Base-by-base conservation (phyloP, 257 asterid species). In the Nicotiana sylvestris region DNA sequence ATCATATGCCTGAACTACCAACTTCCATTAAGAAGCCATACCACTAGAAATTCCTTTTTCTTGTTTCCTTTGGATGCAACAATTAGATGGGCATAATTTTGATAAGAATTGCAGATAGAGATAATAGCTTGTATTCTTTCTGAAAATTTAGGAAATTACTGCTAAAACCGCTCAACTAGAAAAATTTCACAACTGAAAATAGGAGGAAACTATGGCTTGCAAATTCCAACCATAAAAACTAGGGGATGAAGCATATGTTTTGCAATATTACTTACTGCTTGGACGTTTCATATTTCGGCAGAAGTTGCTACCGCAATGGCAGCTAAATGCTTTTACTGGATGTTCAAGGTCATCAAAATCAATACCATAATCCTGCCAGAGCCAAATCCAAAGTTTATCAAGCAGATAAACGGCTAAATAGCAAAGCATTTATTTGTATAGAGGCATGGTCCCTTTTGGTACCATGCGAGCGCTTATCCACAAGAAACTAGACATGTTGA, bases 311-410 rank as follows among this genome's bases (percentile, higher is more conserved):
- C 97, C 92, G 83, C 99, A 95, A 53, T 86, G 90, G 87, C 99
- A 95, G 76, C 67, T 46, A 68, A 95, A 95, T 16, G 97, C 94
- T 91, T 93, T 91, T 11, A 92, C 86, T 18, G 97, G 99, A 86
- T 91, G 93, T 58, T 90, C 98, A 33, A 88, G 87, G 86, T 95
- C 99, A 62, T 95, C 99, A 91, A 95, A 93, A 80, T 95, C 99
- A 78, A 93, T 91, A 68, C 99, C 98, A 84, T 95, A 95, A 84
- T 95, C 99, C 97, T 95, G 97, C 86, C 86, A 88, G 29, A 76
- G 17, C 17, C 80, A 76, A 51, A 51, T 15, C 27, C 25, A 29
- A 76, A 51, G 64, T 76, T 76, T 37, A 76, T 78, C 83, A 80
- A 30, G 83, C 62, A 15, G 80, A 81, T 61, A 81, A 51, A 57